A percentile compares a stretch with the other conserved stretches of the same genome.
Conservation (phyloP, 1,284 basidiomycete species). For the Mycocalia duriaeana region DNA sequence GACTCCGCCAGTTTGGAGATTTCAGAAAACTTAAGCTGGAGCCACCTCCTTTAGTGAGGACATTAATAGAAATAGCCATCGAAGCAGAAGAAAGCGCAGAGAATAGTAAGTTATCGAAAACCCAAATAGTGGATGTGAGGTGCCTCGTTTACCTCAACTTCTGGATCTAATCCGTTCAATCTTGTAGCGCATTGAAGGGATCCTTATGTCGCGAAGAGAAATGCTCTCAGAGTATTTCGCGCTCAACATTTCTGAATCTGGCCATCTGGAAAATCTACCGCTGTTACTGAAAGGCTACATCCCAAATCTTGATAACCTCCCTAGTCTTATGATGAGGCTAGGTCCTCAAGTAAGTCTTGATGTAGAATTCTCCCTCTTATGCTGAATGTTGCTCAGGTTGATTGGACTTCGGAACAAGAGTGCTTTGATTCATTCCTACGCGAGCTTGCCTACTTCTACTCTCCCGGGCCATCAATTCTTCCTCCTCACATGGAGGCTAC, state of each 20-base stretch:
- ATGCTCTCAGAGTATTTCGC: conserved; percentile 96
- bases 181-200: conserved; percentile 55
- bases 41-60: conserved; percentile 72
- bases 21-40: conserved; percentile 74
- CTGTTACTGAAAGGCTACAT: conserved; percentile 80
- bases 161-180: too few species aligned
- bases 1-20: conserved; percentile 87
- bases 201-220: conserved; percentile 57
- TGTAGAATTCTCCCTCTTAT: background rate
- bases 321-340: conserved; percentile 80
- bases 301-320: conserved; percentile 82
- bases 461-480: conserved; percentile 38
- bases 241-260: conserved; percentile 60
- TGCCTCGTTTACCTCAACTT: too few species aligned
- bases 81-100: conserved; percentile 61
- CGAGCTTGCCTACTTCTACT: conserved; percentile 90
- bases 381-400: conserved; percentile 48
- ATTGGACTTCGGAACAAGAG: conserved; percentile 81
- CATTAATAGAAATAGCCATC: conserved; percentile 76
- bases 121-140: conserved; percentile 68
- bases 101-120: conserved; percentile 45
- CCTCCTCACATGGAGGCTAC: conserved; percentile 16
- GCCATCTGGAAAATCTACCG: conserved; percentile 72
- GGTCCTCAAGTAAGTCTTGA: conserved; percentile 65
- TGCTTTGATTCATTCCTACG: conserved; percentile 86